These are phyloP conservation scores for Mortierella sp. DNA, from an alignment of 371 early-diverging fungal species.

Conservation along the genomic window DNA sequence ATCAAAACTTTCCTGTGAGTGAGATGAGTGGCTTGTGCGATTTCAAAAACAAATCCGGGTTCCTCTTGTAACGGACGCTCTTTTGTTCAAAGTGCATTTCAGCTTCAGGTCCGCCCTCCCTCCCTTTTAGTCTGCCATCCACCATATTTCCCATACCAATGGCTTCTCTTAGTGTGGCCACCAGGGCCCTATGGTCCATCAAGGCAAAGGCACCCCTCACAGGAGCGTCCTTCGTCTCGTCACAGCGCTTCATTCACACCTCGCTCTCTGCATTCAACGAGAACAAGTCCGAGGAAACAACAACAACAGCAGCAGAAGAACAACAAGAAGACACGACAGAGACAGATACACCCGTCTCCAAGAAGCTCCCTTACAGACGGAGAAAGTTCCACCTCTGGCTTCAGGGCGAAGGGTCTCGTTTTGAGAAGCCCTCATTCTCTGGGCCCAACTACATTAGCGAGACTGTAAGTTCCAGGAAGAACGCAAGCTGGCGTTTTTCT, in stretches of 20 bases:
- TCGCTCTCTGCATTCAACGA: constrained; percentile 21
- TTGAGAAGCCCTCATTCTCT: constrained; percentile 31
- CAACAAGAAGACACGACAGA: constrained; percentile 5
- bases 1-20: background rate
- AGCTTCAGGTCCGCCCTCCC: background rate
- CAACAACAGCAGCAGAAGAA: constrained; percentile 4
- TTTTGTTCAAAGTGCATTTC: no score
- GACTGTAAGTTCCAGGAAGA: constrained; percentile 14
- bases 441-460: constrained; percentile 53
- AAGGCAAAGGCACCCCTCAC: constrained; percentile 30
- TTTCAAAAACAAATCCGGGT: background rate
- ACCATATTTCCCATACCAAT: constrained; percentile 1
- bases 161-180: constrained; percentile 31
- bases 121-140: background rate
- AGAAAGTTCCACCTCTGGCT: constrained; percentile 51
- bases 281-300: constrained; percentile 9
- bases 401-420: constrained; percentile 33
- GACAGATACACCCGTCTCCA: constrained; percentile 4
- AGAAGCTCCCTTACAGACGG: constrained; percentile 43
- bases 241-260: constrained; percentile 39
- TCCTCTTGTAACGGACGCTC: no score
- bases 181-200: constrained; percentile 42
- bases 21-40: background rate
- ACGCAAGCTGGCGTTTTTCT: no score
- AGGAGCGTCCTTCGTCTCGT: constrained; percentile 4